phyloP scores from a whole-genome alignment of 139 green algal genomes.

The Desmodesmus armatus region DNA sequence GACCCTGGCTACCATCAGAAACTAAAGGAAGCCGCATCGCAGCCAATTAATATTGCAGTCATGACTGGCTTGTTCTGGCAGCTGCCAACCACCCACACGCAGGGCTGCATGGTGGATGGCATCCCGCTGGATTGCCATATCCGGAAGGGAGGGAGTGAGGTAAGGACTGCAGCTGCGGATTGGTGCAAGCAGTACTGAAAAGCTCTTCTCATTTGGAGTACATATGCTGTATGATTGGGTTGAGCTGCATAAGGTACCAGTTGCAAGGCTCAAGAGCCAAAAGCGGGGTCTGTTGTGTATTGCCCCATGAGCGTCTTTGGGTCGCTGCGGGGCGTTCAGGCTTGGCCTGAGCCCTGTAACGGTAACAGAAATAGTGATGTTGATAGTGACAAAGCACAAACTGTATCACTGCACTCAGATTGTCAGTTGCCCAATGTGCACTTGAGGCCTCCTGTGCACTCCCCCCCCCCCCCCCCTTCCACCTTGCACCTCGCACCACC shows the following conservation, averaged over 20 bases:
- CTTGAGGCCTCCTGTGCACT: too few relatives aligned
- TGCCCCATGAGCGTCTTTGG: too few relatives aligned
- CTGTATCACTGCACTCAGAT: too few relatives aligned
- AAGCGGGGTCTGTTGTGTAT: neutral
- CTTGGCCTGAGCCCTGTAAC: too few relatives aligned
- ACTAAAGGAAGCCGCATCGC: neutral
- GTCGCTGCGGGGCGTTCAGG: too few relatives aligned
- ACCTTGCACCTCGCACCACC: too few relatives aligned
- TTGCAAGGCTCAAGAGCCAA: neutral
- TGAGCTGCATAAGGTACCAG: too few relatives aligned
- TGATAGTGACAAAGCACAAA: too few relatives aligned
- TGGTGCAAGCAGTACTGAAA: neutral
- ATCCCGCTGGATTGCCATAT: neutral
- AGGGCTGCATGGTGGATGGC: constrained; percentile 3
- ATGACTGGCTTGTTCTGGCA: constrained; percentile 19
- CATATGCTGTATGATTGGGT: neutral
- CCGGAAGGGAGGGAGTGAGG: neutral
- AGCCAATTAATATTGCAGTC: constrained; percentile 7
- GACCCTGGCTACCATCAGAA: neutral
- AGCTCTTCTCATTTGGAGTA: neutral
- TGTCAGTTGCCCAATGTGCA: too few relatives aligned
- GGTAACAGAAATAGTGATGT: too few relatives aligned
- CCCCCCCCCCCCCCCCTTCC: too few relatives aligned
- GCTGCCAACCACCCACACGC: neutral
- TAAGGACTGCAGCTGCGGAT: neutral